Evolutionary conservation across 768 basidiomycete species (phyloP).

Genomic region (Psilocybe sp.): DNA sequence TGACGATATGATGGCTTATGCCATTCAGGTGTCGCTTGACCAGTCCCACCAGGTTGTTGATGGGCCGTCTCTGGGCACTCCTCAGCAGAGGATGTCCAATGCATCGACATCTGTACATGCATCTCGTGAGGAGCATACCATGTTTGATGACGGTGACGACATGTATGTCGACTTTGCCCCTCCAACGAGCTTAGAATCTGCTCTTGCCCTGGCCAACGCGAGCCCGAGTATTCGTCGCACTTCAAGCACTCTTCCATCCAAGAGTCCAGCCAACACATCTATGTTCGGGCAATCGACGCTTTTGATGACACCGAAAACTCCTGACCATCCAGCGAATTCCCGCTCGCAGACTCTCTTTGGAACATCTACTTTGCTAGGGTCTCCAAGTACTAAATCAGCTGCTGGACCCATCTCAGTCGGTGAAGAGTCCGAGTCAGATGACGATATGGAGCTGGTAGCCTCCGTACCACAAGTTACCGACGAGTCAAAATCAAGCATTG

Average conservation of each 20-base stretch:
- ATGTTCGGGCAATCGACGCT: constrained; percentile 26
- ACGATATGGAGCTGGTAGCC: constrained; percentile 33
- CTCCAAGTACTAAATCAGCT: neutral
- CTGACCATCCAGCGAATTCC: neutral
- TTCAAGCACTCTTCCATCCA: constrained; percentile 12
- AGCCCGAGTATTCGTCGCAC: constrained; percentile 29
- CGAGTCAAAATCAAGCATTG: neutral
- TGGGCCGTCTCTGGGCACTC: neutral
- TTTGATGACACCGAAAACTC: neutral
- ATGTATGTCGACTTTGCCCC: constrained; percentile 32
- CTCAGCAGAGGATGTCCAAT: neutral
- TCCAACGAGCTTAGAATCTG: constrained; percentile 62
- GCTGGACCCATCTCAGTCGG: neutral
- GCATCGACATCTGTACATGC: neutral
- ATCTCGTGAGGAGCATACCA: neutral
- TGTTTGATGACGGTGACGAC: constrained; percentile 39
- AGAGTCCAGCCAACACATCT: constrained; percentile 5
- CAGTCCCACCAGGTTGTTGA: constrained; percentile 4
- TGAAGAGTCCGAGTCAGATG: constrained; percentile 23
- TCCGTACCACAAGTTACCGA: neutral
- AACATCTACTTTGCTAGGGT: neutral
- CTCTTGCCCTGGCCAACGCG: constrained; percentile 63
- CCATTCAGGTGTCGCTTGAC: constrained; percentile 20
- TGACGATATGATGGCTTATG: constrained; percentile 22
- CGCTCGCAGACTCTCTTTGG: neutral